Conservation (phyloP, 371 early-diverging fungal genomes). For the Mortierella sp. region DNA sequence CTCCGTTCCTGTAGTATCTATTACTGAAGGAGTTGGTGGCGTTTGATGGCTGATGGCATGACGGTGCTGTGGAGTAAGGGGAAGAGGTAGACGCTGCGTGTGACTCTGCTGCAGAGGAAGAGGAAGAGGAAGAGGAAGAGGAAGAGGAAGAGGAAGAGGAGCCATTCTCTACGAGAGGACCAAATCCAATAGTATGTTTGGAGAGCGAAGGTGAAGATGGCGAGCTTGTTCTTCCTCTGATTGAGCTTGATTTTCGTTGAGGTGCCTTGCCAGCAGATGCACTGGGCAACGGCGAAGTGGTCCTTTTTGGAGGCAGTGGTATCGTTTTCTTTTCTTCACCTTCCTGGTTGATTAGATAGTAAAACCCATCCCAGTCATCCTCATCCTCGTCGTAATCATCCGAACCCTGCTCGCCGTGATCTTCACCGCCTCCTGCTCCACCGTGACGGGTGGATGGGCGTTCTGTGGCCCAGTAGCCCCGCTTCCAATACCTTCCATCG, state of each 20-base stretch:
- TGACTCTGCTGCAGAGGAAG: not conserved
- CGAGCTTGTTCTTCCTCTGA: conserved; percentile 4
- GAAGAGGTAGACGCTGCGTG: not conserved
- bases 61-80: not conserved
- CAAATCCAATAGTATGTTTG: conserved; percentile 7
- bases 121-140: not conserved
- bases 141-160: conserved; percentile 5
- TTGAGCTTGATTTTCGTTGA: conserved; percentile 17
- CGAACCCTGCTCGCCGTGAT: conserved; percentile 2
- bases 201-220: conserved; percentile 13
- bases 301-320: conserved; percentile 11
- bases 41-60: not conserved
- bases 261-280: conserved; percentile 12
- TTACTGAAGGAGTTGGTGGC: not conserved
- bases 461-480: conserved; percentile 45
- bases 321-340: not conserved
- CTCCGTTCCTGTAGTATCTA: not conserved
- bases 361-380: conserved; percentile 55
- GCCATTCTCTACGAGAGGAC: conserved; percentile 11
- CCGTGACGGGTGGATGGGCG: not conserved
- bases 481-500: conserved; percentile 52
- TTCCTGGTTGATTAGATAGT: conserved; percentile 46
- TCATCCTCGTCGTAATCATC: conserved; percentile 18
- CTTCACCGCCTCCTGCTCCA: not conserved
- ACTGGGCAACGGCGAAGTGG: not conserved